Evolutionary conservation across 2,329 filamentous ascomycete species (phyloP).

Genomic region (Periconia digitata): DNA sequence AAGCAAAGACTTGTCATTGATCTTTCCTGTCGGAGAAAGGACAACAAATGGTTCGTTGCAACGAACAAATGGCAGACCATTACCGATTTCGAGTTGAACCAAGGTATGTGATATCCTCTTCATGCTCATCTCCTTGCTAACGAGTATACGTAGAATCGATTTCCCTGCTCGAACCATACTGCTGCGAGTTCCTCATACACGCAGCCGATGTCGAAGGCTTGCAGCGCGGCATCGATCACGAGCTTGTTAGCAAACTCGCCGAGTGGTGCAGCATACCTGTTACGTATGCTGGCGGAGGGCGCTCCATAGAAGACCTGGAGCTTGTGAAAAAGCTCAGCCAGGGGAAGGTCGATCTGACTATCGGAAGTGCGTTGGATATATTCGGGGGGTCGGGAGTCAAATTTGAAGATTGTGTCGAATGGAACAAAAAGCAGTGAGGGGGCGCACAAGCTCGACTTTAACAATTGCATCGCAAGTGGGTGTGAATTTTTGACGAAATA

Average conservation of each 20-base stretch:
- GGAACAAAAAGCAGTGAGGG: slow-evolving; percentile 63
- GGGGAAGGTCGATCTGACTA: slow-evolving; percentile 88
- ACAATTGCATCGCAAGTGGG: too few relatives aligned
- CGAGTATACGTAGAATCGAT: slow-evolving; percentile 68
- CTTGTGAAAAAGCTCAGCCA: slow-evolving; percentile 75
- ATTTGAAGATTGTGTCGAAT: slow-evolving; percentile 84
- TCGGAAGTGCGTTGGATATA: slow-evolving; percentile 93
- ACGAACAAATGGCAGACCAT: slow-evolving; percentile 99
- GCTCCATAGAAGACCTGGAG: slow-evolving; percentile 78
- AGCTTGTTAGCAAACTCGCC: slow-evolving; percentile 73
- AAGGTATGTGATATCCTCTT: slow-evolving; percentile 59
- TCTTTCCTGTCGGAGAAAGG: slow-evolving; percentile 81
- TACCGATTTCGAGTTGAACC: slow-evolving; percentile 90
- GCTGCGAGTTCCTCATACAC: slow-evolving; percentile 95
- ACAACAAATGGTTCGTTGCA: slow-evolving; percentile 86
- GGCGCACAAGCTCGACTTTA: not conserved
- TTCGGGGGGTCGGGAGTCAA: slow-evolving; percentile 87
- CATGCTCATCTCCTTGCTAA: not conserved
- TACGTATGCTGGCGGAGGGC: slow-evolving; percentile 94
- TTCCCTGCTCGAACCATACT: slow-evolving; percentile 79
- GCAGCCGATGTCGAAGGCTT: slow-evolving; percentile 95
- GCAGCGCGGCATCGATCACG: slow-evolving; percentile 86
- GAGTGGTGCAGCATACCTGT: slow-evolving; percentile 90
- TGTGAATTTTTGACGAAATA: too few relatives aligned
- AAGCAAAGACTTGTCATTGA: slow-evolving; percentile 87